Evolutionary conservation across 2,329 filamentous ascomycete genomes (phyloP), one percentile per base, ranked within the genome.

Genomic region (Cryphonectria carpinicola): DNA sequence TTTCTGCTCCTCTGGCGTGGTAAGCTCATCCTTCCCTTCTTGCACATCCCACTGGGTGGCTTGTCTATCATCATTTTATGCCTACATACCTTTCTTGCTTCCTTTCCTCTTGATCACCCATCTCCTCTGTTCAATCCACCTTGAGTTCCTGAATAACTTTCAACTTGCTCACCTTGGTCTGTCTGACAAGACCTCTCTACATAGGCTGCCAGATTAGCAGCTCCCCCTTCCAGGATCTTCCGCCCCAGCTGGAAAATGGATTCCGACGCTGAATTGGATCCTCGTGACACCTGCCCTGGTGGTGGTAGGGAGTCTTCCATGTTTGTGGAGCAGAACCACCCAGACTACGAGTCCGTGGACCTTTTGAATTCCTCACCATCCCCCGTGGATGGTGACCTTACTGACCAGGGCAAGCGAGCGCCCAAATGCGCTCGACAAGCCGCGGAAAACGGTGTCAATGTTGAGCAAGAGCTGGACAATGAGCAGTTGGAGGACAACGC

Each of bases 311-410:
- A 46, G 10, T 64, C 61, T 46, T 32, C 54, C 2, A 25, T 64
- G 35, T 64, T 64, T 43, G 39, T 64, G 13, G 61, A 25, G 37
- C 61, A 64, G 25, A 11, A 28, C 22, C 37, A 63, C n/a, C 39
- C 61, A 3, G n/a, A 46, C 14, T 46, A 64, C 11, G 39, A 64
- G 39, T 28, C 61, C 14, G 4, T 28, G 13, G n/a, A 64, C 4
- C 14, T 58, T 32, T 28, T 6, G 4, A 22, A 14, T 10, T 22
- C 39, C 61, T 41, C n/a, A 11, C 37, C n/a, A 13, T 17, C 28
- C 2, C 14, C 54, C 28, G 54, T 32, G 6, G n/a, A 64, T 39
- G 37, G 11, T 19, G 37, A 13, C 3, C n/a, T 14, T 64, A 22
- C 13, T 28, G 10, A 17, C 32, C 37, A 64, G n/a, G 39, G 14